A percentile compares a stretch with the other conserved stretches of the same genome.
Conservation (phyloP, 257 asterid species). For the Przewalskia tangutica region DNA sequence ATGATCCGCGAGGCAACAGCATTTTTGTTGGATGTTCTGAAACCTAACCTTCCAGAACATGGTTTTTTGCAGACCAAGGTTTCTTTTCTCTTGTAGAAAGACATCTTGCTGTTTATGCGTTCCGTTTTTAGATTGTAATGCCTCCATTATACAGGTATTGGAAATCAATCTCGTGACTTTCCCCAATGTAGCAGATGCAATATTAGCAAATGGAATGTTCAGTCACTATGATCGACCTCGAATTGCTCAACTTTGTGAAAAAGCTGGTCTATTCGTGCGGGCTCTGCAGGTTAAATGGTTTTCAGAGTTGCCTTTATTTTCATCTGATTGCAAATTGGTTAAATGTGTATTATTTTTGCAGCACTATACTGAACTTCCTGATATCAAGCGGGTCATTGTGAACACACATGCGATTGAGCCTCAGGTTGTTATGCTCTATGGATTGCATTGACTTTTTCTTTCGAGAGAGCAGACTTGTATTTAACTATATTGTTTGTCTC, state of each 20-base stretch:
- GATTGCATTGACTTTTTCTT: no score
- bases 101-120: not conserved
- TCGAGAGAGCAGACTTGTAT: no score
- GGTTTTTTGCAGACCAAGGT: slow-evolving; percentile 95
- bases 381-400: no score
- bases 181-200: slow-evolving; percentile 98
- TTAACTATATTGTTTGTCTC: slow-evolving; percentile 14
- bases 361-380: no score
- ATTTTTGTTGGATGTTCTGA: slow-evolving; percentile 91
- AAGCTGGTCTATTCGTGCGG: slow-evolving; percentile 88
- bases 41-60: slow-evolving; percentile 96
- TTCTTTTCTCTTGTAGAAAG: slow-evolving; percentile 6
- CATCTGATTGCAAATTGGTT: not conserved
- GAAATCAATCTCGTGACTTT: slow-evolving; percentile 93
- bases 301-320: not conserved
- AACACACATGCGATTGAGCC: no score
- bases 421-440: no score
- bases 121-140: slow-evolving; percentile 13
- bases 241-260: slow-evolving; percentile 91
- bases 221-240: slow-evolving; percentile 98
- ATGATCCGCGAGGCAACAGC: slow-evolving; percentile 99
- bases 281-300: slow-evolving; percentile 70
- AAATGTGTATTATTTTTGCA: no score
- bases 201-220: slow-evolving; percentile 97
- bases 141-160: slow-evolving; percentile 52